These are phyloP conservation scores for Yarrowia sp. DNA, from an alignment of 805 yeast genomes.

Conservation along the genomic window DNA sequence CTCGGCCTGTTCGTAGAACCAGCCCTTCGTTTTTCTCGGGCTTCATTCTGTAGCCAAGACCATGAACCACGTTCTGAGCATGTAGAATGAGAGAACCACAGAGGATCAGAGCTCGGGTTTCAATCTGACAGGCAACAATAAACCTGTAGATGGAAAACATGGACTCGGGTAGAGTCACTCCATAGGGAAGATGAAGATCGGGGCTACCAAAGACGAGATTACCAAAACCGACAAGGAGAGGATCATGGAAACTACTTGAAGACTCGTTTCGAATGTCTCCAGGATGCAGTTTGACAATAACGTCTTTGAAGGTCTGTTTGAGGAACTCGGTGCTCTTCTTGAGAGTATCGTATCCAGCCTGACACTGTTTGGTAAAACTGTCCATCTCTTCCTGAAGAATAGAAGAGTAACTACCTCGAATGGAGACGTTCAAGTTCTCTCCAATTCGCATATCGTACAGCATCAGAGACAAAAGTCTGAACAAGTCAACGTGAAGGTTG, in stretches of 20 bases:
- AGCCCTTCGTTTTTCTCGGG: not conserved
- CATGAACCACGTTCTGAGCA: not conserved
- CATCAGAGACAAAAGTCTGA: not conserved
- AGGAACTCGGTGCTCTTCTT: not conserved
- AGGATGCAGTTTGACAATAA: not conserved
- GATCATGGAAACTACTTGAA: slow-evolving; percentile 2
- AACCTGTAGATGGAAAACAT: slow-evolving; percentile 18
- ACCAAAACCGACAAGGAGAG: not conserved
- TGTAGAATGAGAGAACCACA: slow-evolving; percentile 1
- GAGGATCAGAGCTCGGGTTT: slow-evolving; percentile 5
- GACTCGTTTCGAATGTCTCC: slow-evolving; percentile 12
- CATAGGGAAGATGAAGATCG: not conserved
- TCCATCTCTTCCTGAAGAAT: slow-evolving; percentile 15
- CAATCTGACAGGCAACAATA: not conserved
- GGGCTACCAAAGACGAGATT: not conserved
- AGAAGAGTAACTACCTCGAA: not conserved
- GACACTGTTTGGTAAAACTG: not conserved
- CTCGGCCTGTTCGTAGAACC: slow-evolving; percentile 1
- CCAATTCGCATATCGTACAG: slow-evolving; percentile 20
- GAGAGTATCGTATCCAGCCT: not conserved
- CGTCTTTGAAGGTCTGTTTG: not conserved
- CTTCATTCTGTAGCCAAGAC: not conserved
- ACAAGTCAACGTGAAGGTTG: slow-evolving; percentile 4
- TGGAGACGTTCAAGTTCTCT: not conserved
- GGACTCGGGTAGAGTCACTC: not conserved